Base-by-base conservation (phyloP, 2,329 filamentous ascomycete genomes). In the Venturia pyrina region DNA sequence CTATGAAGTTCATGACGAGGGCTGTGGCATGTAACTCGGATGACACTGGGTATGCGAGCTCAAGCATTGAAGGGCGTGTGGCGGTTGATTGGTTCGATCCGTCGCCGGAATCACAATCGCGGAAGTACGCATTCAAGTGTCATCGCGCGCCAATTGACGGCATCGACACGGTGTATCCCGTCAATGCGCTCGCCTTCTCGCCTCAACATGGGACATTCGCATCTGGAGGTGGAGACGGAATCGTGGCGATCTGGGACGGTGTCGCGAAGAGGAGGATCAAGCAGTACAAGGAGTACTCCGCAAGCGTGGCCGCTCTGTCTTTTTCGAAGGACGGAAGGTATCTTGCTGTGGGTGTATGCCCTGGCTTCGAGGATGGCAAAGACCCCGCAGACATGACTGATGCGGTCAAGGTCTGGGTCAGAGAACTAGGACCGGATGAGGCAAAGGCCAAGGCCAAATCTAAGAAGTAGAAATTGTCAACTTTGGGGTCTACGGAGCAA, bases 121-220 rank as follows among this genome's bases (percentile, higher is more conserved):
- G 93, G 70, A 98, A 97, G 77, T 99, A 98, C 76, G 95, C 95
- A 17, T 99, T 99, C 85, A 99, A 99, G 78, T 99, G 95, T 78
- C 95, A 99, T 78, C 86, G 95, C 5, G 91, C 96, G 75, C 82
- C 81, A 11, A 78, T 85, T 1, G 83, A 87, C 50, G 86, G 86
- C 62, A 86, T 83, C 37, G 93, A 96, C 72, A 83, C 96, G 5
- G 91, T 97, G 3, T 96, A 93, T 73, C 93, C 93, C 0, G 93
- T 97, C 70, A 95, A 97, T 73, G 89, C 92, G 2, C 83, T 97
- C 8, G 87, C 90, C 0, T 97, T 96, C 79, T 92, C 97, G 76
- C 91, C 91, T 0, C 81, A 65, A 15, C 28, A 86, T 69, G 91
- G 91, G 68, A 96, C 91, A 0, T 96, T 97, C 76, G 93, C 92